These are phyloP conservation scores for Eruca vesicaria DNA, from an alignment of 441 rosid genomes.

Conservation along the genomic window DNA sequence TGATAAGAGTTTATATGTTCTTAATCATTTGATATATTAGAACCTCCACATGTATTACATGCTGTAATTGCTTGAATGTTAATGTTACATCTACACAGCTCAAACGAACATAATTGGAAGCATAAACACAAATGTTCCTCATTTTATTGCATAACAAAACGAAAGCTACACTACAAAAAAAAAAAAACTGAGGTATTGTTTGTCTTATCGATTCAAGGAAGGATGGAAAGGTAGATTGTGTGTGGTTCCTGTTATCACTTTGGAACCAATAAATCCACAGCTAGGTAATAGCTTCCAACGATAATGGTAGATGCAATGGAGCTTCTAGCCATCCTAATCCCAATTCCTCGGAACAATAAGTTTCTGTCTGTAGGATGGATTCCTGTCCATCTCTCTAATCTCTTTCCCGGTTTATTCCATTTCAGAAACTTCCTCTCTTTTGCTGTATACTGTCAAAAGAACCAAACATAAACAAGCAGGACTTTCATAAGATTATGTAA, in stretches of 20 bases:
- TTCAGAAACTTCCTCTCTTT: slow-evolving; percentile 76
- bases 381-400: slow-evolving; percentile 75
- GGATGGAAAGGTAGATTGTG: background rate
- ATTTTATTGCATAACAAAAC: background rate
- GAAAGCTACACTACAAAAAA: background rate
- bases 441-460: slow-evolving; percentile 48
- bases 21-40: background rate
- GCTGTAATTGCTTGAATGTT: background rate
- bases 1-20: background rate
- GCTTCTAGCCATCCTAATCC: slow-evolving; percentile 69
- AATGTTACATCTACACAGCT: background rate
- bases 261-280: slow-evolving; percentile 43
- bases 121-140: background rate
- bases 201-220: background rate
- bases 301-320: slow-evolving; percentile 64
- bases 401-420: slow-evolving; percentile 76
- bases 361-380: slow-evolving; percentile 86
- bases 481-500: background rate
- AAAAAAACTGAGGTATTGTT: background rate
- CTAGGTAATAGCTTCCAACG: slow-evolving; percentile 68
- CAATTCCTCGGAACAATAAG: slow-evolving; percentile 60
- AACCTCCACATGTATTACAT: background rate
- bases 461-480: background rate
- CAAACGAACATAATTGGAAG: background rate
- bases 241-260: slow-evolving; percentile 26